A percentile compares a stretch with the other conserved stretches of the same genome.
Evolutionary conservation across 2,329 filamentous ascomycete species (phyloP).

Genomic region (Fusarium sp.): DNA sequence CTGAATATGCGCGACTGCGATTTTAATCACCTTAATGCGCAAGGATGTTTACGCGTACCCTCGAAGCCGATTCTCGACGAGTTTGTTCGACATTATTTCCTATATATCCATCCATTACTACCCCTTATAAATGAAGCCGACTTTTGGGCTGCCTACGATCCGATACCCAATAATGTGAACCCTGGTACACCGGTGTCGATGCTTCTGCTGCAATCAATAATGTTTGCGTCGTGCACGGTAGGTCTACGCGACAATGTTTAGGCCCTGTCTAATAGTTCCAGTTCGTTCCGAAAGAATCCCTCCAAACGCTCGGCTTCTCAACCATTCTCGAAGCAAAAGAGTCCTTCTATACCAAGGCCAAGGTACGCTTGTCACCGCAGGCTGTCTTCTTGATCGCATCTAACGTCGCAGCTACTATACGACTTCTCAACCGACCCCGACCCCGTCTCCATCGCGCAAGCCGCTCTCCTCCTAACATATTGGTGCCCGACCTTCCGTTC

Average conservation of each 20-base stretch:
- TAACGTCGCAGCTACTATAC: conserved; percentile 29
- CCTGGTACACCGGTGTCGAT: conserved; percentile 29
- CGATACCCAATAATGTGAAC: neutral
- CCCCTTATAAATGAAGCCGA: conserved; percentile 37
- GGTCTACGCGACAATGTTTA: neutral
- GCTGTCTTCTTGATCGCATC: neutral
- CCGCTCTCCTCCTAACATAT: conserved; percentile 32
- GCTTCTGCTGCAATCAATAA: conserved; percentile 34
- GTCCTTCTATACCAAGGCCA: conserved; percentile 40
- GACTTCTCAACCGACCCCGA: conserved; percentile 38
- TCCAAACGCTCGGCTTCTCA: conserved; percentile 31
- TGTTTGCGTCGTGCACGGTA: conserved; percentile 41
- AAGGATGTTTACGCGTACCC: conserved; percentile 35
- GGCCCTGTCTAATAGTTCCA: conserved; percentile 3
- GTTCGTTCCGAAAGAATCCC: conserved; percentile 31
- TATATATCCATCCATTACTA: conserved; percentile 36
- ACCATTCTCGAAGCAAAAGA: conserved; percentile 34
- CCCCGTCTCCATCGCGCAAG: conserved; percentile 35
- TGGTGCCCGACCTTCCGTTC: conserved; percentile 38
- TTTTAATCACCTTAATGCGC: conserved; percentile 23
- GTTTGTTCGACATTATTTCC: conserved; percentile 36
- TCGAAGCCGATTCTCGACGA: conserved; percentile 38
- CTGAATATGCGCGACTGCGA: conserved; percentile 35
- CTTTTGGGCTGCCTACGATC: conserved; percentile 35
- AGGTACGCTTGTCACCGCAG: conserved; percentile 4